Conservation (phyloP, 2,329 filamentous ascomycete genomes). For the Macrophomina phaseolina region DNA sequence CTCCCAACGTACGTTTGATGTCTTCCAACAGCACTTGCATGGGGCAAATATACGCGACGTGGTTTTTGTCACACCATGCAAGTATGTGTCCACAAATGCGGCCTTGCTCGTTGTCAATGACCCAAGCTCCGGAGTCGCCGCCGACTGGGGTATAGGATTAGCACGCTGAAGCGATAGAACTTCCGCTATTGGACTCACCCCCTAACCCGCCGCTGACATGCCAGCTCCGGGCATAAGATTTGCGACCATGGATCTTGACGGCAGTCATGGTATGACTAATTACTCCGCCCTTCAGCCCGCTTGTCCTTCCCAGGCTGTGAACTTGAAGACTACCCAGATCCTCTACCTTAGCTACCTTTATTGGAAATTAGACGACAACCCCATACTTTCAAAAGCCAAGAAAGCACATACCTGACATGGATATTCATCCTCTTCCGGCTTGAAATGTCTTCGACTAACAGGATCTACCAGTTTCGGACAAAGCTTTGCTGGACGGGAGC, state of each 20-base stretch:
- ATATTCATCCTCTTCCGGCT: conserved; percentile 49
- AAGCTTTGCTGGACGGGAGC: conserved; percentile 34
- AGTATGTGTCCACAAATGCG: conserved; percentile 88
- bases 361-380: conserved; percentile 12
- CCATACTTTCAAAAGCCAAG: conserved; percentile 32
- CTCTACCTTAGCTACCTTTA: conserved; percentile 58
- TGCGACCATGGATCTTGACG: conserved; percentile 85
- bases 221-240: conserved; percentile 77
- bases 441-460: conserved; percentile 42
- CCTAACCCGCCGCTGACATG: conserved; percentile 66
- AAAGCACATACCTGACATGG: conserved; percentile 53
- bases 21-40: conserved; percentile 91
- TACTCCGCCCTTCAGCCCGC: conserved; percentile 77
- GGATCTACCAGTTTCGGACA: conserved; percentile 42
- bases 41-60: conserved; percentile 88
- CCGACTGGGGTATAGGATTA: conserved; percentile 61
- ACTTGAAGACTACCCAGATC: conserved; percentile 77
- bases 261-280: conserved; percentile 80
- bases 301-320: conserved; percentile 87
- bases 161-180: not conserved
- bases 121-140: conserved; percentile 92
- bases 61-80: conserved; percentile 81
- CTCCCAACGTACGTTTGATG: conserved; percentile 78
- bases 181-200: conserved; percentile 44
- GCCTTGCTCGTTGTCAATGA: conserved; percentile 79